Evolutionary conservation across 2,329 filamentous ascomycete species (phyloP).

Genomic region (Fusarium compactum): DNA sequence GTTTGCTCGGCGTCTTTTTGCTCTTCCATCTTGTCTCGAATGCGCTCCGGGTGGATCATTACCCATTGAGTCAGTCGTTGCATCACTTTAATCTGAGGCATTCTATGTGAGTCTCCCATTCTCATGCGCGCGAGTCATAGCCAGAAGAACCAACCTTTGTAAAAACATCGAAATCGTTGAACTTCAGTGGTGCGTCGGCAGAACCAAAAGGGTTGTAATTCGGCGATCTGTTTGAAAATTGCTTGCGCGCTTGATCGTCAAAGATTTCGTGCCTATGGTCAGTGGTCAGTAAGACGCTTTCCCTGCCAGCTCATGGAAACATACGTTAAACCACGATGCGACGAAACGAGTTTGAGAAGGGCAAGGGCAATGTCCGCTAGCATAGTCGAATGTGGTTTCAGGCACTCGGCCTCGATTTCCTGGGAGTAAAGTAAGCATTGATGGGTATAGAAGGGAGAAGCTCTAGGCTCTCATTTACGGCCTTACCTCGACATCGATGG

Average conservation of each 20-base stretch:
- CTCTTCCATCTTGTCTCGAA: constrained; percentile 88
- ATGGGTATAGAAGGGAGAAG: constrained; percentile 5
- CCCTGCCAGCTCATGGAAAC: constrained; percentile 51
- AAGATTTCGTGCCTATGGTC: constrained; percentile 80
- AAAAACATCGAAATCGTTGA: constrained; percentile 84
- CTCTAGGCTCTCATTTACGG: constrained; percentile 3
- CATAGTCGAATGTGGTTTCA: constrained; percentile 80
- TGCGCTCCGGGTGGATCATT: constrained; percentile 85
- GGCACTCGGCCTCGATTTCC: constrained; percentile 90
- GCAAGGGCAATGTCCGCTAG: constrained; percentile 86
- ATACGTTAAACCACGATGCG: constrained; percentile 91
- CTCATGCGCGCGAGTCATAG: too few species aligned
- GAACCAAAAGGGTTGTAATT: constrained; percentile 86
- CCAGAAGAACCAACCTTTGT: constrained; percentile 72
- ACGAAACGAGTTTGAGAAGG: constrained; percentile 92
- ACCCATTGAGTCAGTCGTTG: constrained; percentile 93
- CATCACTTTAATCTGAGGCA: constrained; percentile 74
- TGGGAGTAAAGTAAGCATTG: constrained; percentile 52
- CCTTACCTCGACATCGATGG: constrained; percentile 87
- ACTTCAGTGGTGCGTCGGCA: constrained; percentile 77
- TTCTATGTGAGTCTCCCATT: background rate
- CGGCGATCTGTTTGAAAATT: constrained; percentile 86
- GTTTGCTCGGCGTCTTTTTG: constrained; percentile 84
- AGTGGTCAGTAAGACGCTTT: constrained; percentile 17
- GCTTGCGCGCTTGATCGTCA: constrained; percentile 91